Evolutionary conservation across 2,329 filamentous ascomycete species (phyloP), one percentile per base, ranked within the genome.

Genomic region (Akanthomyces dipterigenus): DNA sequence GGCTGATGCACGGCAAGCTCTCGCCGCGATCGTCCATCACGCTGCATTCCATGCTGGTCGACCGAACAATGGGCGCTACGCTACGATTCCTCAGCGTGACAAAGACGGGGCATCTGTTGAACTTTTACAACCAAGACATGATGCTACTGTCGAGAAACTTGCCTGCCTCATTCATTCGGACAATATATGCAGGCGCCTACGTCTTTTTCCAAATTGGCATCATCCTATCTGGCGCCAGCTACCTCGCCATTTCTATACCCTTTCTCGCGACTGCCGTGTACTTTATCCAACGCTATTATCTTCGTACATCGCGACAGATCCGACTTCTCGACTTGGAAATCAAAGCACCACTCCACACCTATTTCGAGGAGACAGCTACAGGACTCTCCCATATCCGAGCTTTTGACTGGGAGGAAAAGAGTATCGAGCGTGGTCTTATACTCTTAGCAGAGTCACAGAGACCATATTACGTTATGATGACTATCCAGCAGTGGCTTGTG

Each of bases 251-350:
- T 11, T n/a, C 28, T 3, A 1, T 59, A 6, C 56, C 56, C 4
- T 5, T 24, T 2, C 14, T 59, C 3, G 4, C 51, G 3, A 20
- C 64, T 6, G 46, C 53, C 3, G 31, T 67, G 2, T 68, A 60
- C 28, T 48, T 63, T 5, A 45, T 69, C n/a, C 68, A 69, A n/a
- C 64, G 64, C 2, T 64, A 61, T 31, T 65, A 64, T 24, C 72
- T 85, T 1, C 74, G 77, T 4, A 84, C 82, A 1, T 83, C 82
- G 0, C 76, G 82, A 0, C 82, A 84, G 64, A 69, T 86, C 2
- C 78, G 81, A 31, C 74, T 80, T 14, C 67, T 85, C 22, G 82
- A 84, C 54, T 71, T 85, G 0, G 80, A 84, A 64, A 75, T 79
- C 1, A 78, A 78, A 50, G 74, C 80, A 0, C 78, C 76, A 0